Base-by-base conservation (phyloP, 352 stramenopile species). In the Globisporangium irregulare region DNA sequence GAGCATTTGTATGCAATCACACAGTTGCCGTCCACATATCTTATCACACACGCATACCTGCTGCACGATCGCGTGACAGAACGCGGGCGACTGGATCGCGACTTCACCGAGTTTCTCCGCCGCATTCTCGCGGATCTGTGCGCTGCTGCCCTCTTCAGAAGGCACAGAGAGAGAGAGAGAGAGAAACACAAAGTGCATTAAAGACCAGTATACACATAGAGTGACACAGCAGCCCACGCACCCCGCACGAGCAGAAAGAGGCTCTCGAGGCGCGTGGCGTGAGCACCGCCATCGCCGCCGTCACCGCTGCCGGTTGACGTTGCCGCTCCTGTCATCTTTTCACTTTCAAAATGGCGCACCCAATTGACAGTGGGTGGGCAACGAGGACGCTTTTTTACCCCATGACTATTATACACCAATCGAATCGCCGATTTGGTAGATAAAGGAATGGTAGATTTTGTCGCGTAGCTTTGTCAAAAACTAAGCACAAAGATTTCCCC, bases 231-330 rank as follows among this genome's bases (percentile, higher is more conserved):
- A 67, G 57, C 62, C 48, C 38, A 92, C 86, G 43, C 34, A 92
- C 86, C 82, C 77, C 69, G 68, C 24, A 94, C 73, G 51, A 94
- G 82, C 64, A 91, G 79, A 59, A 94, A 87, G 53, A 94, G 83
- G 64, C 83, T 92, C 72, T 92, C 83, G 48, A 93, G 75, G 55
- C 86, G 80, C 63, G 84, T 93, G n/a, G 75, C 73, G 18, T 88
- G 81, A 56, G 72, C 76, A 51, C 73, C 36, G 27, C 46, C 25
- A 50, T 61, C 14, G 36, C 38, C 38, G 38, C 38, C 38, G 38
- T 3, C 38, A 4, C 12, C 38, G 3, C 3, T 12, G 0, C 38
- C 38, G 38, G 8, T 36, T 36, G 53, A 10, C 8, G 25, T 24
- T 59, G 41, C 41, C 22, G 15, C 18, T 22, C 15, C 18, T 22